phyloP scores from a whole-genome alignment of 352 stramenopile species.

The Phytophthora pinifolia region DNA sequence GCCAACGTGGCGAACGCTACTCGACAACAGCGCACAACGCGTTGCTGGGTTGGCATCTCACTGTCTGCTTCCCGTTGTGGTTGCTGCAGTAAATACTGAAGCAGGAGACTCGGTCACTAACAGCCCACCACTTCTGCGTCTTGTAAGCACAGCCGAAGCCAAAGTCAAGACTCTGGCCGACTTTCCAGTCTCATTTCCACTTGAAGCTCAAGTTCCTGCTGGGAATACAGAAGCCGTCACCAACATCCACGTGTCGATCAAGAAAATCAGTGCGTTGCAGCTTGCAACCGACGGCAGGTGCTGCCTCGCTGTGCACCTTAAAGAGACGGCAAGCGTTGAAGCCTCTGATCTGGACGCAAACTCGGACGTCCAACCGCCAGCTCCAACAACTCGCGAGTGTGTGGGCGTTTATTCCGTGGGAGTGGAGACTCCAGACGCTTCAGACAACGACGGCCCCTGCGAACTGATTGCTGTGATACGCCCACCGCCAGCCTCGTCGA shows the following conservation, averaged over 20 bases:
- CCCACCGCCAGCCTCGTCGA: constrained; percentile 3
- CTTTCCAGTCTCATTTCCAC: constrained; percentile 13
- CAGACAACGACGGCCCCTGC: not conserved
- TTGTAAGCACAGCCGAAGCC: constrained; percentile 3
- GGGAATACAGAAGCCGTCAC: not conserved
- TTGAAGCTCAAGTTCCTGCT: constrained; percentile 2
- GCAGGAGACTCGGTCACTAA: not conserved
- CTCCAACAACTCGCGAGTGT: constrained; percentile 11
- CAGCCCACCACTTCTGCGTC: not conserved
- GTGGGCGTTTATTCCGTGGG: constrained; percentile 24
- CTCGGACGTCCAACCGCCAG: constrained; percentile 3
- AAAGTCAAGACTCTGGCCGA: constrained; percentile 2
- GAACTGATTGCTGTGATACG: constrained; percentile 12
- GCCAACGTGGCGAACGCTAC: constrained; percentile 10
- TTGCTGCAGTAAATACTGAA: constrained; percentile 5
- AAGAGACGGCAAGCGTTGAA: constrained; percentile 6
- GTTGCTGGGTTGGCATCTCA: constrained; percentile 19
- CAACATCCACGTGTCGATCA: constrained; percentile 12
- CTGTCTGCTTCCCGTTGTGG: constrained; percentile 15
- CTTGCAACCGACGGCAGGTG: constrained; percentile 6
- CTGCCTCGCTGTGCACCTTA: constrained; percentile 23
- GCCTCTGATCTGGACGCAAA: not conserved
- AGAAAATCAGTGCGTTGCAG: constrained; percentile 23
- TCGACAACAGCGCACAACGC: constrained; percentile 8
- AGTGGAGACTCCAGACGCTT: not conserved